These are phyloP conservation scores for Mortierella sp. DNA, from an alignment of 371 early-diverging fungal species.

Conservation along the genomic window DNA sequence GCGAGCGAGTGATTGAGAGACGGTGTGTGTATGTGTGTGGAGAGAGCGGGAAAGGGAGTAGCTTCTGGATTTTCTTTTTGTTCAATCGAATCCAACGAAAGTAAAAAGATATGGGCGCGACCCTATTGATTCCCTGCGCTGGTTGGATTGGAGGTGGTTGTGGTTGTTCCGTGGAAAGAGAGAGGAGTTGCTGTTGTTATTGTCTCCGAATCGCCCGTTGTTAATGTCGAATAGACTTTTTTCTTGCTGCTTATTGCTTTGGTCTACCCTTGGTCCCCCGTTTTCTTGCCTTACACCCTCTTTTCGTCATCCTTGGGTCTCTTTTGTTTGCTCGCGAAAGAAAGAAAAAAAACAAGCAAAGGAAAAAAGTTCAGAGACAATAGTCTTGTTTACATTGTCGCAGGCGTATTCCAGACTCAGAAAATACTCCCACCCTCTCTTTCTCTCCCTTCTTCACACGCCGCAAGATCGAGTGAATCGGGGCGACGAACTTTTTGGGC, in stretches of 20 bases:
- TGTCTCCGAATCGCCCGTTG: background rate
- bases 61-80: constrained; percentile 11
- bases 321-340: background rate
- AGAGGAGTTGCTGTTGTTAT: background rate
- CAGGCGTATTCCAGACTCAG: background rate
- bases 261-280: background rate
- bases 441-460: background rate
- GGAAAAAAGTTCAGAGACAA: background rate
- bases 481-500: background rate
- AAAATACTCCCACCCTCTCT: background rate
- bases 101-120: background rate
- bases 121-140: background rate
- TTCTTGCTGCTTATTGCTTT: background rate
- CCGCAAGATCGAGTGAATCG: background rate
- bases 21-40: too few relatives aligned
- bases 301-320: background rate
- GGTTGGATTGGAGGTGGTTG: background rate
- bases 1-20: background rate
- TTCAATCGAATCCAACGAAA: background rate
- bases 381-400: constrained; percentile 2
- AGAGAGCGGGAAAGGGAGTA: background rate
- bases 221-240: constrained; percentile 8
- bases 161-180: background rate
- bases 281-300: background rate
- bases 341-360: background rate